Evolutionary conservation across 805 yeast genomes (phyloP), one percentile per base, ranked within the genome.

Genomic region (Schwanniomyces yamadae): DNA sequence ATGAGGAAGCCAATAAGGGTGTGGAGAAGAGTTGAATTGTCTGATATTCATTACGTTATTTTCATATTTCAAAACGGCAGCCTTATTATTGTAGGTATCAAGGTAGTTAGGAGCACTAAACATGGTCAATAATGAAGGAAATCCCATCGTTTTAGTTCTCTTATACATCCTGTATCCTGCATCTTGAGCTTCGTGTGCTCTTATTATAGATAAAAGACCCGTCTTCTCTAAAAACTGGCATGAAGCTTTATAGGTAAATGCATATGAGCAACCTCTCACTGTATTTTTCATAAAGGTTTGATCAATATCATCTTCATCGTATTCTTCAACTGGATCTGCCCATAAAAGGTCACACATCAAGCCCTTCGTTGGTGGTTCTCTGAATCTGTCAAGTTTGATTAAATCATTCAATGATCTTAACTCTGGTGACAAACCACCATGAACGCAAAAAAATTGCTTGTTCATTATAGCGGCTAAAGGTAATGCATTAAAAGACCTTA

Each of bases 181-280:
- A 60, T 91, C 97, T 61, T 91, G 99, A 1, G 97, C 97, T 63
- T 91, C 97, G 59, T 91, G 99, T 1, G 97, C 98, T 40, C 99
- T 73, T 30, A 91, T 87, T 23, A 91, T 77, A n/a, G 89, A 83
- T 21, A 91, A 66, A 23, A 91, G 65, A 15, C 86, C 84, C 26
- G 88, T 91, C 34, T 79, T 70, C 47, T 84, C 83, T 49, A 91
- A 67, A 50, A 91, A 91, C 29, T 76, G 76, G 50, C 93, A 83
- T 3, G 83, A 76, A 0, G 97, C 96, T 50, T 73, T 75, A 59
- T 84, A 93, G 0, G 96, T 80, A 58, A 77, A 91, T 36, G 91
- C 87, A 59, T 80, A 93, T 0, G 97, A 89, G 58, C 98, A 93
- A 5, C 98, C 98, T 45, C 98, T 73, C 41, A 82, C 84, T 23